Evolutionary conservation across 176 grass and related monocot genomes (phyloP), one percentile per base, ranked within the genome.

Genomic region (Lolium multiflorum): DNA sequence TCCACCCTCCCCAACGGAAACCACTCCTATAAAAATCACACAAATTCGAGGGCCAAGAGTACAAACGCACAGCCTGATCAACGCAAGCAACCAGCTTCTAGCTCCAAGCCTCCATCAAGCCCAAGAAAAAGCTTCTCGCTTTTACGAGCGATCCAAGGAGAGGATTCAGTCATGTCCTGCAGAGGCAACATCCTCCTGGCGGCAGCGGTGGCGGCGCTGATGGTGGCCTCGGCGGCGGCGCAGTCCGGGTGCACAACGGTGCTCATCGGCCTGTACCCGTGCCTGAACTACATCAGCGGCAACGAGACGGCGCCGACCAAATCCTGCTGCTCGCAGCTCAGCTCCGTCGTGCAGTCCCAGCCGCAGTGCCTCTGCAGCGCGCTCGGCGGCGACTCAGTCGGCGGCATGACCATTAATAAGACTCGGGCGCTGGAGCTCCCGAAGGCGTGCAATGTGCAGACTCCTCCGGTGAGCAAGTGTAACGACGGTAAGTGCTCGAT

Each of bases 251-350:
- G 96, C 83, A 86, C 91, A 35, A 22, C 86, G 0, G 87, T 84
- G 58, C 81, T 98, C 5, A 13, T 98, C 70, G 76, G 90, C 86
- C 78, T 98, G 78, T 93, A 91, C 44, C 93, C 96, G 85, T 98
- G 96, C 93, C 70, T 98, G n/a, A 91, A 92, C 88, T 98, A 95
- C 91, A 98, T 95, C 74, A 91, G 83, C 58, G 96, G 93, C 67
- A 95, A 88, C 37, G 91, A 78, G 63, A 79, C 90, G 12, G 14
- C 64, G 20, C 93, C 96, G 16, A 83, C 90, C 6, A 12, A 70
- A 0, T 91, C 86, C 0, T 98, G 96, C 84, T 98, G 96, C 88
- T 77, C 93, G 6, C 89, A 94, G 86, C 91, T 98, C 13, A 26
- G 25, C 25, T 76, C 56, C 64, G 93, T 98, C 0, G 93, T 94